Evolutionary conservation across 2,329 filamentous ascomycete species (phyloP).

Genomic region (Blumeria hordei): DNA sequence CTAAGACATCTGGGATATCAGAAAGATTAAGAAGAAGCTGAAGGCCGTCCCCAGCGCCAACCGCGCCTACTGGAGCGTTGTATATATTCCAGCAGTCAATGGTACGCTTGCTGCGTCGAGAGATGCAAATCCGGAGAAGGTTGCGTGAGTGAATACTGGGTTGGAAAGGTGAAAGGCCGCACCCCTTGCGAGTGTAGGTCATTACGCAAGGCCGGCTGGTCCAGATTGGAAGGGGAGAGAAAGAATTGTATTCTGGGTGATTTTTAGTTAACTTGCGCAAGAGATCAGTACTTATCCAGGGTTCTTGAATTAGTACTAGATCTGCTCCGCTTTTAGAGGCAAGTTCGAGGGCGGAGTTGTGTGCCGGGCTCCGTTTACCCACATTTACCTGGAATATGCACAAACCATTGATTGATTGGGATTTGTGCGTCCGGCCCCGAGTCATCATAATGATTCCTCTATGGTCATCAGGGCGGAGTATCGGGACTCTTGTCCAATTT

Average conservation of each 20-base stretch:
- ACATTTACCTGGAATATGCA: neutral
- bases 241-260: neutral
- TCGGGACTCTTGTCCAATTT: neutral
- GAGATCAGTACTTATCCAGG: neutral
- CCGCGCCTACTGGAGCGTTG: too few species aligned
- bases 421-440: neutral
- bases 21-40: too few species aligned
- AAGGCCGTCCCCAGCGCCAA: too few species aligned
- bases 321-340: neutral
- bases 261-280: neutral
- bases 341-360: neutral
- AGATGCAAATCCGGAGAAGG: neutral
- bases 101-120: too few species aligned
- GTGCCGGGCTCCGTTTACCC: neutral
- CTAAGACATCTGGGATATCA: too few species aligned
- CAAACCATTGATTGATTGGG: neutral
- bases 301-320: neutral
- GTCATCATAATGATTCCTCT: neutral
- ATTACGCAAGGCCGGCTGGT: neutral
- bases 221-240: neutral
- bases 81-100: too few species aligned
- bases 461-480: neutral
- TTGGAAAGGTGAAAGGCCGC: neutral
- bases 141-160: neutral
- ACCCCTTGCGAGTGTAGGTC: neutral